These are phyloP conservation scores for Entomortierella beljakovae DNA, from an alignment of 192 early-diverging fungal genomes.

Conservation along the genomic window DNA sequence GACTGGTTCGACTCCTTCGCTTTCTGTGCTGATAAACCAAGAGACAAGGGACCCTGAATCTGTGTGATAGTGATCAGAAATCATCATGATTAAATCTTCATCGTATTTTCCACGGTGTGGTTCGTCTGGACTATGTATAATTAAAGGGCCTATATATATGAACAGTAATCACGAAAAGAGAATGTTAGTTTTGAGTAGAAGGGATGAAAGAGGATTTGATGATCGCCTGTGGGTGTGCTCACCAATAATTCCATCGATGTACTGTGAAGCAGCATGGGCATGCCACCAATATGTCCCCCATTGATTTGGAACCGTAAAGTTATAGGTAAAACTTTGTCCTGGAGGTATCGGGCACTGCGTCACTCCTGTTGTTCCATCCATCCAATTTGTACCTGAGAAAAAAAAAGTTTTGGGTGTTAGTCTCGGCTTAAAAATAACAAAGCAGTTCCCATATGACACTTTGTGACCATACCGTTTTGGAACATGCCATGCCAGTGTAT, in stretches of 20 bases:
- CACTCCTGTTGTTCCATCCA: slow-evolving; percentile 59
- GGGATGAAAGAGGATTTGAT: no score
- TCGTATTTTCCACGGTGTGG: slow-evolving; percentile 49
- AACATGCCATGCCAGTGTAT: slow-evolving; percentile 69
- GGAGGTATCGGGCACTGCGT: slow-evolving; percentile 57
- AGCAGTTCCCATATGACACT: no score
- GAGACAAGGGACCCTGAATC: slow-evolving; percentile 29
- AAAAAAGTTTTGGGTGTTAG: no score
- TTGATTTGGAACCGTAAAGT: slow-evolving; percentile 53
- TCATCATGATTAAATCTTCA: slow-evolving; percentile 57
- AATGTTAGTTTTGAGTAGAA: no score
- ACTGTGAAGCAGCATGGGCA: slow-evolving; percentile 52
- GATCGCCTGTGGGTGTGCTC: no score
- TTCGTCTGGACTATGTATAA: slow-evolving; percentile 52
- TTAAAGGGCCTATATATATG: slow-evolving; percentile 9
- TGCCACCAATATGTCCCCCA: slow-evolving; percentile 66
- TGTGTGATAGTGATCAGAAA: slow-evolving; percentile 52
- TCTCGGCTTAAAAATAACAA: no score
- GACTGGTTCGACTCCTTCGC: slow-evolving; percentile 38
- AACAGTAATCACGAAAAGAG: no score
- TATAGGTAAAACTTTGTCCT: slow-evolving; percentile 53
- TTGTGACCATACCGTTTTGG: slow-evolving; percentile 42
- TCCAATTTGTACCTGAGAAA: slow-evolving; percentile 48
- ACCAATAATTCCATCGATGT: slow-evolving; percentile 47
- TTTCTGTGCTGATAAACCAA: slow-evolving; percentile 48